A percentile compares a stretch with the other conserved stretches of the same genome.
Evolutionary conservation across 805 yeast species (phyloP).

Genomic region (Candida ponderosae): DNA sequence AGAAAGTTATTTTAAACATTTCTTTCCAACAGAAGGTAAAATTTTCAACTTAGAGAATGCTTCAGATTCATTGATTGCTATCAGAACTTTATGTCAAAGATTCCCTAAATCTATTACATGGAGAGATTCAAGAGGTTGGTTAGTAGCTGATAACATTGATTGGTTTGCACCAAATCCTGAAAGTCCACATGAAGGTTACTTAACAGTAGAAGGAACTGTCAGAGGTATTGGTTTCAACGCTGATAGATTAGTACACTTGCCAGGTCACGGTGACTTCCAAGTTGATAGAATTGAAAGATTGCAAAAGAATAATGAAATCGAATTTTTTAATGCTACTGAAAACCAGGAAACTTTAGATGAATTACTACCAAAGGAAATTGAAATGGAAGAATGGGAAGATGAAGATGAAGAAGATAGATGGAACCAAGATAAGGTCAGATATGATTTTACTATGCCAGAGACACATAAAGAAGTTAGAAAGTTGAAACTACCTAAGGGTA

Average conservation of each 20-base stretch:
- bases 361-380: slow-evolving; percentile 46
- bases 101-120: slow-evolving; percentile 80
- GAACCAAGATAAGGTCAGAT: slow-evolving; percentile 23
- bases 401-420: slow-evolving; percentile 12
- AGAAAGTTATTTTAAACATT: slow-evolving; percentile 60
- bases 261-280: slow-evolving; percentile 86
- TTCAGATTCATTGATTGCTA: slow-evolving; percentile 65
- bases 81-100: slow-evolving; percentile 75
- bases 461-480: slow-evolving; percentile 21
- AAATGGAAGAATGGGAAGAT: slow-evolving; percentile 31
- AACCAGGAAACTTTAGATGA: slow-evolving; percentile 54
- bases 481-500: slow-evolving; percentile 59
- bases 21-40: slow-evolving; percentile 75
- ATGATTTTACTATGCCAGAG: slow-evolving; percentile 32
- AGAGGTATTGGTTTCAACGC: slow-evolving; percentile 82
- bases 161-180: slow-evolving; percentile 26
- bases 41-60: slow-evolving; percentile 60
- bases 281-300: slow-evolving; percentile 57
- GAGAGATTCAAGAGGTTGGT: slow-evolving; percentile 90
- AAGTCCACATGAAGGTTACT: slow-evolving; percentile 25
- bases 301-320: slow-evolving; percentile 19
- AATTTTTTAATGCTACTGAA: slow-evolving; percentile 26
- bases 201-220: slow-evolving; percentile 73
- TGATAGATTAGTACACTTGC: slow-evolving; percentile 74
- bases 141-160: slow-evolving; percentile 61